Evolutionary conservation across 768 basidiomycete species (phyloP).

Genomic region (Pulveroboletus sp.): DNA sequence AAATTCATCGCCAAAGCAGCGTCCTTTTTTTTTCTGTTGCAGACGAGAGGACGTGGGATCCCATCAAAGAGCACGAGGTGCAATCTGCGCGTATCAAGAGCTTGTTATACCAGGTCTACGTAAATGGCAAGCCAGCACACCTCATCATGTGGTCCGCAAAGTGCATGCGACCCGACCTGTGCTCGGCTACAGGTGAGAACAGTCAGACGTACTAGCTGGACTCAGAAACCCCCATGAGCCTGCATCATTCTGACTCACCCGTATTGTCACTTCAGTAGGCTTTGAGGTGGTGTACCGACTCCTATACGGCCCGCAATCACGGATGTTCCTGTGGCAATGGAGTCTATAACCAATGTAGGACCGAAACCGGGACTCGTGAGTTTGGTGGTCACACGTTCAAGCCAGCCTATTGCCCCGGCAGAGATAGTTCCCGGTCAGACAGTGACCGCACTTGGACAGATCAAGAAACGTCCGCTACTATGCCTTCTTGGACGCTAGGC

Average conservation of each 20-base stretch:
- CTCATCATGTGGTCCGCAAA: neutral
- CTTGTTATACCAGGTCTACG: neutral
- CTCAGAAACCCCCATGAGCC: no score
- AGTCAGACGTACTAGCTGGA: no score
- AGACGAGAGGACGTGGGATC: neutral
- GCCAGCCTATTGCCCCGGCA: neutral
- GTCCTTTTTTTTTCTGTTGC: no score
- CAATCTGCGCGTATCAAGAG: neutral
- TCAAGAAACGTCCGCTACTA: slow-evolving; percentile 4
- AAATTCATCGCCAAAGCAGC: no score
- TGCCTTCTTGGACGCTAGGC: neutral
- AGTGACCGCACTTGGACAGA: neutral
- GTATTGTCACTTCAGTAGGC: neutral
- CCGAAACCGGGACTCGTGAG: no score
- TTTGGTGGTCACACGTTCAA: neutral
- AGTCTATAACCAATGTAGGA: no score
- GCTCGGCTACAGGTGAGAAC: neutral
- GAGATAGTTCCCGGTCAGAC: neutral
- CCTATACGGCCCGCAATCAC: no score
- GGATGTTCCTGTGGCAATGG: no score
- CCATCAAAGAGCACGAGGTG: neutral
- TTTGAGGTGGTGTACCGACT: no score
- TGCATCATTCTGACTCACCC: neutral
- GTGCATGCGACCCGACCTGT: no score
- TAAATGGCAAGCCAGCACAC: neutral